Evolutionary conservation across 306 rosid species (phyloP).

Genomic region (Pterocarpus macrocarpus): DNA sequence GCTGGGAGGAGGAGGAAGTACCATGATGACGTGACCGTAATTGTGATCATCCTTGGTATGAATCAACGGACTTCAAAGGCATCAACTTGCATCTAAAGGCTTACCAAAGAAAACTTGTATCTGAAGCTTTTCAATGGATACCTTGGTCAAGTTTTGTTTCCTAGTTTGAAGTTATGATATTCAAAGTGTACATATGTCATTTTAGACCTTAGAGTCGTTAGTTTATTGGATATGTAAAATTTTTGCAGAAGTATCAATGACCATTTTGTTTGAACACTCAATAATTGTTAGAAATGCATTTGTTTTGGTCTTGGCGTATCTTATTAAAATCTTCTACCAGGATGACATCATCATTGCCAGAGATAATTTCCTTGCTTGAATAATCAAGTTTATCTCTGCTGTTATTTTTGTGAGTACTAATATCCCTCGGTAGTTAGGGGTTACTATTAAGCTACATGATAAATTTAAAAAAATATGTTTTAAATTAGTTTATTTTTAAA

Average conservation of each 20-base stretch:
- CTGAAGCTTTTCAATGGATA: constrained; percentile 43
- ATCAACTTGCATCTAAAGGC: constrained; percentile 64
- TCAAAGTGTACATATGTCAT: constrained; percentile 44
- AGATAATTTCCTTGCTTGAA: not conserved
- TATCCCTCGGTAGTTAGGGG: too few relatives aligned
- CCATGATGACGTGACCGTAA: constrained; percentile 95
- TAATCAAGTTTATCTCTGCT: too few relatives aligned
- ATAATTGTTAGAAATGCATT: constrained; percentile 25
- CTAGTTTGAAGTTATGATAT: constrained; percentile 27
- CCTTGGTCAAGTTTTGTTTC: constrained; percentile 34
- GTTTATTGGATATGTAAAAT: constrained; percentile 24
- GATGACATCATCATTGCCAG: not conserved
- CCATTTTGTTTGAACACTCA: constrained; percentile 3
- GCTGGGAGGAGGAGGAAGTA: constrained; percentile 95
- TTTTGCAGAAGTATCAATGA: not conserved
- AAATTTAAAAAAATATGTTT: too few relatives aligned
- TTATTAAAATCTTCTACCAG: not conserved
- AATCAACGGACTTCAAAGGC: constrained; percentile 94
- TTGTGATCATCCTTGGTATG: constrained; percentile 86
- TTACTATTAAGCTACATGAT: too few relatives aligned
- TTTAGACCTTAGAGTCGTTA: constrained; percentile 37
- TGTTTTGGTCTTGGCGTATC: not conserved
- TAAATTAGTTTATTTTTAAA: too few relatives aligned
- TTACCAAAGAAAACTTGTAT: constrained; percentile 7
- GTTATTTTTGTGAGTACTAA: too few relatives aligned